Conservation (phyloP, 345 rosid species). For the Diplotaxis tenuifolia region DNA sequence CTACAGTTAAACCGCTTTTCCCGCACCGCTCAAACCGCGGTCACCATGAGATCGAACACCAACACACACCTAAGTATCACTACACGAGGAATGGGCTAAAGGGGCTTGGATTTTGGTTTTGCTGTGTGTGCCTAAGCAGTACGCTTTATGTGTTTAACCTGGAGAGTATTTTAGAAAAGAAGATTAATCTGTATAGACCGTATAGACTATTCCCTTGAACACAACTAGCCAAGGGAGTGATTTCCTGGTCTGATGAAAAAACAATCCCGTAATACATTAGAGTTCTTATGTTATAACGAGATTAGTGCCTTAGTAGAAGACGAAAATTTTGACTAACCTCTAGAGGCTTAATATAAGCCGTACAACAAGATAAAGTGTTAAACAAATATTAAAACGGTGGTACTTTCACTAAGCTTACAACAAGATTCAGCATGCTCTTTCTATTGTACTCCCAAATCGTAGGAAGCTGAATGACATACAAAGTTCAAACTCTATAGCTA, state of each 20-base stretch:
- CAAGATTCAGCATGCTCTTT: slow-evolving; percentile 90
- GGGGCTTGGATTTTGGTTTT: neutral
- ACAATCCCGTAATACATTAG: no score
- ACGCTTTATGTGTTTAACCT: slow-evolving; percentile 64
- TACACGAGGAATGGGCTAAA: slow-evolving; percentile 6
- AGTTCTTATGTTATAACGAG: no score
- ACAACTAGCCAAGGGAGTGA: slow-evolving; percentile 67
- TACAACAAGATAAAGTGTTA: neutral
- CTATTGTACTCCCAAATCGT: slow-evolving; percentile 84
- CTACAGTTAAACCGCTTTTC: no score
- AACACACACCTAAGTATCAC: neutral
- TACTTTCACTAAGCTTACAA: slow-evolving; percentile 81
- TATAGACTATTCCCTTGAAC: slow-evolving; percentile 71
- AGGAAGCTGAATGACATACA: slow-evolving; percentile 56
- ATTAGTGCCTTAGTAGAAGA: neutral
- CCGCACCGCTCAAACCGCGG: no score
- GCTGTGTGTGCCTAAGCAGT: no score
- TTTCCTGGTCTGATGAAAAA: slow-evolving; percentile 65
- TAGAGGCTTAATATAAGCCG: neutral
- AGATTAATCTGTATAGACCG: slow-evolving; percentile 39
- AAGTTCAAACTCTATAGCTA: slow-evolving; percentile 29
- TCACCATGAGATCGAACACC: slow-evolving; percentile 1
- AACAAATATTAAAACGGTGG: neutral
- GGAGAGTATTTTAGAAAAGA: slow-evolving; percentile 17
- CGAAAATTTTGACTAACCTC: neutral